A percentile compares a stretch with the other conserved stretches of the same genome.
These are phyloP conservation scores for Trichoderma sp. DNA, from an alignment of 2,329 filamentous ascomycete species.

Conservation along the genomic window DNA sequence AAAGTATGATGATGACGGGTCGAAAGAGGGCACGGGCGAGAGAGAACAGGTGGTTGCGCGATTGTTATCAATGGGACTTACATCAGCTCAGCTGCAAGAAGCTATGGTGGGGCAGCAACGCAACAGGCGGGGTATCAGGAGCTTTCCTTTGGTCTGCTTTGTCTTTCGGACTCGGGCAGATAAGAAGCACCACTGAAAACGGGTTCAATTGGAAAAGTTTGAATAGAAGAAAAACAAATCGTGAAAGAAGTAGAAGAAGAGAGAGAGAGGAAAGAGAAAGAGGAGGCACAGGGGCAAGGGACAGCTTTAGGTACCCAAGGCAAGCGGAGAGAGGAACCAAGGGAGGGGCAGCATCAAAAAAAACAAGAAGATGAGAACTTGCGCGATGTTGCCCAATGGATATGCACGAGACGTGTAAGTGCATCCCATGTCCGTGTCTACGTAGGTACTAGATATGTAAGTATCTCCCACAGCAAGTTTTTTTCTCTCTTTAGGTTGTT, in stretches of 20 bases:
- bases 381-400: neutral
- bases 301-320: conserved; percentile 11
- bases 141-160: conserved; percentile 6
- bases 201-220: neutral
- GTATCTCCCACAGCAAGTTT: neutral
- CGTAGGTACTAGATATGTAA: neutral
- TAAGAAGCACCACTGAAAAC: neutral
- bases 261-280: conserved; percentile 10
- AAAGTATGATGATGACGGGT: neutral
- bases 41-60: neutral
- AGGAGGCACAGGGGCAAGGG: neutral
- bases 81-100: conserved; percentile 18
- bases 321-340: neutral
- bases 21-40: neutral
- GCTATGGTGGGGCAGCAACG: conserved; percentile 19
- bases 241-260: neutral
- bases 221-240: neutral
- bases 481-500: no score
- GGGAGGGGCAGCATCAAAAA: neutral
- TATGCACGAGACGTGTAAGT: neutral
- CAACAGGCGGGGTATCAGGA: conserved; percentile 17
- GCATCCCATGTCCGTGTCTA: neutral
- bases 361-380: neutral
- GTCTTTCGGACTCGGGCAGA: neutral
- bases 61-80: conserved; percentile 1